A percentile compares a stretch with the other conserved stretches of the same genome.
Evolutionary conservation across 1,284 basidiomycete species (phyloP).

Genomic region (Rhodotorula sp.): DNA sequence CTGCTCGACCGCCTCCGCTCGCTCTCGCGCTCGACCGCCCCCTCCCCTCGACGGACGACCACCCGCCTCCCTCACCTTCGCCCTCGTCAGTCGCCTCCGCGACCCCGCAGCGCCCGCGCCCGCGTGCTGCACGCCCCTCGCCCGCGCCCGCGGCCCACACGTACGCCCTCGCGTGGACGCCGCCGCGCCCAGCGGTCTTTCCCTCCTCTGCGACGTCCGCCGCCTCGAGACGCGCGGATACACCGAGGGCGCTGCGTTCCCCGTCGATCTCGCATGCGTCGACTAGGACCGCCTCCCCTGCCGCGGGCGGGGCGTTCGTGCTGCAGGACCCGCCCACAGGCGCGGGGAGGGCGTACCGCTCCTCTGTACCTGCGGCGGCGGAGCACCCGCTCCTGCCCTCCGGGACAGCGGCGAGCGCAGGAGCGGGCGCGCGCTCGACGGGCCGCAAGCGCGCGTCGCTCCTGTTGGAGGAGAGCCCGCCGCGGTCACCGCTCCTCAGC

Average conservation of each 20-base stretch:
- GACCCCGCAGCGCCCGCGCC: not conserved
- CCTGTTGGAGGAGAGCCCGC: not conserved
- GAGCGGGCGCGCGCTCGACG: not conserved
- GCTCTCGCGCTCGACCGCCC: no score
- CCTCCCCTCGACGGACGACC: not conserved
- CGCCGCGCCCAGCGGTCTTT: not conserved
- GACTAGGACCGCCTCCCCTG: not conserved
- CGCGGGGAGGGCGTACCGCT: not conserved
- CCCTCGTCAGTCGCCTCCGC: not conserved
- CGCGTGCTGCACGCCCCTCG: not conserved
- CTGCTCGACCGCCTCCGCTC: not conserved
- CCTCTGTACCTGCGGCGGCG: not conserved
- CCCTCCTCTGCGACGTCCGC: not conserved
- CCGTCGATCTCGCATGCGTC: not conserved
- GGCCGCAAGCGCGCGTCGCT: no score
- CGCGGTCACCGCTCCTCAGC: not conserved
- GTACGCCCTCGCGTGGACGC: not conserved
- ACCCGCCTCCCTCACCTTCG: not conserved
- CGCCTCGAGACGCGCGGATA: not conserved
- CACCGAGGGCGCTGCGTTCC: not conserved
- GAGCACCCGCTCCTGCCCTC: constrained; percentile 3
- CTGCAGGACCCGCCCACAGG: not conserved
- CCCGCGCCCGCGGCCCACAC: not conserved
- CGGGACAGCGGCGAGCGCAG: not conserved
- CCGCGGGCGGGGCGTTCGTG: not conserved